phyloP scores from a whole-genome alignment of 73 alveolate genomes.

The Paraurostyla sp. region DNA sequence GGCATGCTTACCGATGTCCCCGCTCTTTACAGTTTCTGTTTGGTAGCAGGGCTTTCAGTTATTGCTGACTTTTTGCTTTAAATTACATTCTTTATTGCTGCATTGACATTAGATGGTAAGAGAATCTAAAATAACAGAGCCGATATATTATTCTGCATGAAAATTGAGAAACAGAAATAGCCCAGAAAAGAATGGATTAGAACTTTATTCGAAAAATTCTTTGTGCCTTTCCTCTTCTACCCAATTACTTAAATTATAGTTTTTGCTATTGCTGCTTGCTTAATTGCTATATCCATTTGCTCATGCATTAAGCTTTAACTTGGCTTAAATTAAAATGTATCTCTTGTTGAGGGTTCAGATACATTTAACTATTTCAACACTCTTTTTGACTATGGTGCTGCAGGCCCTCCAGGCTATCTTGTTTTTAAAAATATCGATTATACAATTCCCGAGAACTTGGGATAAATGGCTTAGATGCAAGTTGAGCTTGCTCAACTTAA shows the following conservation, averaged over 20 bases:
- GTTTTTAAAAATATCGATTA: conserved; percentile 93
- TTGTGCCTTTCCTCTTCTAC: conserved; percentile 81
- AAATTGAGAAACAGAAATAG: conserved; percentile 64
- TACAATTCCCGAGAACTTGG: conserved; percentile 75
- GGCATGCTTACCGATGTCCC: conserved; percentile 96
- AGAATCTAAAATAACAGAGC: conserved; percentile 85
- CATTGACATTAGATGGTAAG: conserved; percentile 88
- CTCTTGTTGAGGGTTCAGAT: conserved; percentile 88
- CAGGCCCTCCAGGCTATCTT: conserved; percentile 95
- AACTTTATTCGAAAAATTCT: conserved; percentile 77
- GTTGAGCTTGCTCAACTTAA: conserved; percentile 86
- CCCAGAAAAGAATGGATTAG: conserved; percentile 85
- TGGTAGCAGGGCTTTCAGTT: conserved; percentile 94
- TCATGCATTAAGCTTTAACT: conserved; percentile 77
- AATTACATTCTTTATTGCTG: conserved; percentile 91
- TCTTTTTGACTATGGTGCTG: conserved; percentile 86
- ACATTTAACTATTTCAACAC: conserved; percentile 88
- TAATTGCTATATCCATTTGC: conserved; percentile 71
- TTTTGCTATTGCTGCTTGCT: conserved; percentile 63
- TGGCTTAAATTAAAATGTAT: conserved; percentile 91
- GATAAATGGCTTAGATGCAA: conserved; percentile 78
- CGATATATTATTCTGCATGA: conserved; percentile 88
- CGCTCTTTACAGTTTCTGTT: conserved; percentile 91
- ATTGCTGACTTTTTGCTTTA: conserved; percentile 90
- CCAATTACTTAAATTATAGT: conserved; percentile 68